phyloP scores from a whole-genome alignment of 2,329 filamentous ascomycete species.

The Raffaelea deltoideospora region DNA sequence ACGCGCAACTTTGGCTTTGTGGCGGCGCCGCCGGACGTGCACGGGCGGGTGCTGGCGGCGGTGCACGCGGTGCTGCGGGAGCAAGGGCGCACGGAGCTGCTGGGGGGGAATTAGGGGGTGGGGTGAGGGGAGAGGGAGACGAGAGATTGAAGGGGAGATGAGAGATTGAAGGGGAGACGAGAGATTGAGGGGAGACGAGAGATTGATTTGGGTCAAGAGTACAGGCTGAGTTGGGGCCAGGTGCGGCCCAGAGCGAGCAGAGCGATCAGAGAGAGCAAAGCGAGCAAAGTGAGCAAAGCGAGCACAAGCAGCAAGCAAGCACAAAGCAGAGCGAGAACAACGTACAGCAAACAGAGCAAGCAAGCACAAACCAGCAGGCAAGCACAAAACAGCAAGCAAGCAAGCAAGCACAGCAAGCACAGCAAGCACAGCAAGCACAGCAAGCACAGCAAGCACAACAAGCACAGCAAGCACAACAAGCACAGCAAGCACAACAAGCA shows the following conservation, averaged over 20 bases:
- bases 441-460: too few species aligned
- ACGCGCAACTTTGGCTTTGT: slow-evolving; percentile 39
- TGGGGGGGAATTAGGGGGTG: slow-evolving; percentile 1
- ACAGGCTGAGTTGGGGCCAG: too few species aligned
- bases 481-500: too few species aligned
- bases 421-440: too few species aligned
- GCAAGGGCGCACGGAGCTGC: slow-evolving; percentile 5
- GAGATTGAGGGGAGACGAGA: neutral
- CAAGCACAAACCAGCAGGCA: too few species aligned
- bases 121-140: neutral
- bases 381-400: too few species aligned
- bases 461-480: too few species aligned
- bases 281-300: neutral
- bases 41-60: slow-evolving; percentile 25
- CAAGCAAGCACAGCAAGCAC: too few species aligned
- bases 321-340: too few species aligned
- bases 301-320: neutral
- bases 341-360: too few species aligned
- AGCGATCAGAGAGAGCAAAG: neutral
- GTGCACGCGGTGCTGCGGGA: slow-evolving; percentile 8
- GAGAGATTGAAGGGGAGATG: neutral
- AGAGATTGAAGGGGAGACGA: neutral
- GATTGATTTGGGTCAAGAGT: too few species aligned
- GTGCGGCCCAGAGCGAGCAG: neutral
- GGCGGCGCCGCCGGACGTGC: slow-evolving; percentile 30